These are phyloP conservation scores for Ascochyta fabae DNA, from an alignment of 2,329 filamentous ascomycete species.

Conservation along the genomic window DNA sequence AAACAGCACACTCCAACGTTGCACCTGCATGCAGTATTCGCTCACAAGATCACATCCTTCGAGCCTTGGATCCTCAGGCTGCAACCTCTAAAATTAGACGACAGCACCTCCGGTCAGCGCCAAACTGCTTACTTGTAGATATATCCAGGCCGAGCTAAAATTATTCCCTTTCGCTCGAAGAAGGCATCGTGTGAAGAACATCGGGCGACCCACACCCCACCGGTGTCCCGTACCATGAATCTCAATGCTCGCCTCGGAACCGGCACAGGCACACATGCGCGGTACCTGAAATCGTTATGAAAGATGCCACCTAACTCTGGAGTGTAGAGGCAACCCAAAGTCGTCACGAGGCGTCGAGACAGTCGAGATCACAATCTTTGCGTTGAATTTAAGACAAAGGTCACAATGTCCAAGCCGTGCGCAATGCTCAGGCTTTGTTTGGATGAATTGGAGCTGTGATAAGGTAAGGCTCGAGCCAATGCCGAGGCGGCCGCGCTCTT, in stretches of 20 bases:
- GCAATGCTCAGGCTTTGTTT: conserved; percentile 6
- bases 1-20: conserved; percentile 5
- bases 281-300: conserved; percentile 7
- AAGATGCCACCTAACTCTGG: neutral
- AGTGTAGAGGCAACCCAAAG: neutral
- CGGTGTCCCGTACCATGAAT: conserved; percentile 7
- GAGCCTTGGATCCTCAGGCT: conserved; percentile 2
- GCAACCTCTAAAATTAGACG: conserved; percentile 11
- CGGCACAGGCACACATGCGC: conserved; percentile 8
- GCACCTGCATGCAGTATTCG: conserved; percentile 3
- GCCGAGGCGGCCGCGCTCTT: conserved; percentile 1
- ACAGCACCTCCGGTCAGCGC: conserved; percentile 1
- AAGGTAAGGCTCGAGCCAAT: conserved; percentile 16
- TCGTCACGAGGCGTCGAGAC: neutral
- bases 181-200: conserved; percentile 2
- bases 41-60: conserved; percentile 10
- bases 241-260: conserved; percentile 4
- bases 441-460: conserved; percentile 11
- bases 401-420: conserved; percentile 3
- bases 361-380: neutral
- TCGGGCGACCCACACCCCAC: conserved; percentile 1
- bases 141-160: conserved; percentile 4
- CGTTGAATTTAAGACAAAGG: neutral
- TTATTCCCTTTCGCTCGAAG: conserved; percentile 5
- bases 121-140: neutral